Base-by-base conservation (phyloP, 2,329 filamentous ascomycete genomes). In the Falciphora oryzae region DNA sequence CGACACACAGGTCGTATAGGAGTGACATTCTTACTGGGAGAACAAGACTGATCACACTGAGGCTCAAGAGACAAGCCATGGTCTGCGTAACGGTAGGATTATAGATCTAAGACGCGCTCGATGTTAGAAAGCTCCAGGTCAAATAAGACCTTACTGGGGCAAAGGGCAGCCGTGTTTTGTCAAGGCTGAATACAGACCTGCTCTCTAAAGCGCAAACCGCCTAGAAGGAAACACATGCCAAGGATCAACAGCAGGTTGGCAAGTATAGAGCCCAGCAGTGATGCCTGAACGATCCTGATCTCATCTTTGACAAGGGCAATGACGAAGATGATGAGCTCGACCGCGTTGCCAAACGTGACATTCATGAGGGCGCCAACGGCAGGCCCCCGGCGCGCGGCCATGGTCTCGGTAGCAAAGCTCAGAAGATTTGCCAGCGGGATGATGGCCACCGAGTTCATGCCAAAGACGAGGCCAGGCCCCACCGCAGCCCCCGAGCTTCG, bases 51-150 rank as follows among this genome's bases (percentile, higher is more conserved):
- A 92, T 93, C 66, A 96, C 93, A 73, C 91, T 93, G 76, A 97
- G 77, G 80, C 92, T 96, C 70, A 97, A 85, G 70, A 97, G 82
- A 78, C 92, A 96, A 63, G 93, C 93, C 74, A 92, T 97, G 92
- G 97, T 97, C 75, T 97, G 93, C 0, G 93, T 97, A 65, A 97
- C 92, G 28, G 92, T 97, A 77, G 88, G 95, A 78, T 97, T 97
- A 79, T 97, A 97, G 67, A 97, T 89, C 85, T 90, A 64, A 14
- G 16, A 31, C n/a, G 18, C 0, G 7, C n/a, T 53, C 13, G 5
- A n/a, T 53, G 44, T 53, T 11, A 53, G 22, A n/a, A 10, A 11
- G 22, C 22, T n/a, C 44, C 44, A 53, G 44, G n/a, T n/a, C 10
- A 3, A 53, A n/a, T 7, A 10, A 44, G 4, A 44, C 14, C 8